These are phyloP conservation scores for Verticillium nubilum DNA, from an alignment of 2,329 filamentous ascomycete species.

Conservation along the genomic window DNA sequence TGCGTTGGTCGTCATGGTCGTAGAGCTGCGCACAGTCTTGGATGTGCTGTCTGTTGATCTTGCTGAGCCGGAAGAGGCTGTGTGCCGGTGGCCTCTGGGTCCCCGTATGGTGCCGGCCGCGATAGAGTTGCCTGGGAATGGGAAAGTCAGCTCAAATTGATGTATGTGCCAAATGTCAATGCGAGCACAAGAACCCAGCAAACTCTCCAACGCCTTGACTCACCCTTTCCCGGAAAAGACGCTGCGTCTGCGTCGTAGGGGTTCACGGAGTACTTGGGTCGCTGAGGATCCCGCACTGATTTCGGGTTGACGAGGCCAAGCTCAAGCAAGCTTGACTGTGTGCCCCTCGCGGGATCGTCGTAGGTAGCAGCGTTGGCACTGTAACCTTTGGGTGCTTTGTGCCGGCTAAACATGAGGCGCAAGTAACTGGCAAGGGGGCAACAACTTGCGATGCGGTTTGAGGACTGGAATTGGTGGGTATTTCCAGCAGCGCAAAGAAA, in stretches of 20 bases:
- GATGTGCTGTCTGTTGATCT: conserved; percentile 25
- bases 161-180: too few relatives aligned
- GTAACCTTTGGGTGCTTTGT: conserved; percentile 1
- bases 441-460: background rate
- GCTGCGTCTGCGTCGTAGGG: conserved; percentile 19
- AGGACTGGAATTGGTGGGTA: background rate
- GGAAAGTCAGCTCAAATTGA: conserved; percentile 2
- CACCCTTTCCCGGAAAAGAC: conserved; percentile 36
- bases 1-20: conserved; percentile 37
- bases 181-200: background rate
- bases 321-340: conserved; percentile 5
- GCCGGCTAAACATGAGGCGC: conserved; percentile 3
- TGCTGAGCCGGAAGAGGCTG: conserved; percentile 25
- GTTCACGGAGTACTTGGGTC: conserved; percentile 9
- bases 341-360: background rate
- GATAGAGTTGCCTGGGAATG: conserved; percentile 19
- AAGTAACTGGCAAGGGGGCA: background rate
- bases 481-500: background rate
- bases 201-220: conserved; percentile 11
- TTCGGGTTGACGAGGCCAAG: conserved; percentile 11
- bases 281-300: conserved; percentile 7
- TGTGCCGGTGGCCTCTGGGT: conserved; percentile 20
- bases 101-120: conserved; percentile 18
- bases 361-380: background rate
- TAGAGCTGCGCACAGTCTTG: conserved; percentile 28